These are phyloP conservation scores for Phtheirospermum japonicum DNA, from an alignment of 257 asterid genomes.

Conservation along the genomic window DNA sequence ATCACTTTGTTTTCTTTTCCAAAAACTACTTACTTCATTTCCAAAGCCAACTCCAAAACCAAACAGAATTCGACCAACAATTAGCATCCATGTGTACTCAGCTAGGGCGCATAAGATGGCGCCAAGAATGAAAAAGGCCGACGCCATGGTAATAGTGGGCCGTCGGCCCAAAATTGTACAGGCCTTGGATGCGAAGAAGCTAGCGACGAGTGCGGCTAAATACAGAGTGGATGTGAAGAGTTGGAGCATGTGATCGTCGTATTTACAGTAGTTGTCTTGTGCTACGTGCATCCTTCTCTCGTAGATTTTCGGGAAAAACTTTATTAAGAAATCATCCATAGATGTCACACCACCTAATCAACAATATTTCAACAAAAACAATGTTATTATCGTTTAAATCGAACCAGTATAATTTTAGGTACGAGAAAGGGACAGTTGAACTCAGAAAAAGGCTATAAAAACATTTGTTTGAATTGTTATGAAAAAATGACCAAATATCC, in stretches of 20 bases:
- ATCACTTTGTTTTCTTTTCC: too few relatives aligned
- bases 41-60: constrained; percentile 88
- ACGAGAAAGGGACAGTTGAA: too few relatives aligned
- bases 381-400: too few relatives aligned
- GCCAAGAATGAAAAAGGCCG: constrained; percentile 46
- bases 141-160: constrained; percentile 54
- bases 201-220: constrained; percentile 64
- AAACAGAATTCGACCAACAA: constrained; percentile 62
- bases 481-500: neutral
- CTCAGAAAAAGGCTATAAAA: too few relatives aligned
- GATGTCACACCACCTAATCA: constrained; percentile 67
- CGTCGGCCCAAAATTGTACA: constrained; percentile 53
- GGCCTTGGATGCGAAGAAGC: constrained; percentile 70
- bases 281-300: constrained; percentile 40
- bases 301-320: constrained; percentile 55
- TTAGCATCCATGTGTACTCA: constrained; percentile 38
- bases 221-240: constrained; percentile 81
- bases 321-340: constrained; percentile 76
- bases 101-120: constrained; percentile 50
- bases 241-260: constrained; percentile 70
- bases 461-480: too few relatives aligned
- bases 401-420: too few relatives aligned
- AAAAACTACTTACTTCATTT: constrained; percentile 74
- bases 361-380: neutral
- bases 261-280: constrained; percentile 75